Conservation (phyloP, 306 rosid species). For the Gastrolobium villosum region DNA sequence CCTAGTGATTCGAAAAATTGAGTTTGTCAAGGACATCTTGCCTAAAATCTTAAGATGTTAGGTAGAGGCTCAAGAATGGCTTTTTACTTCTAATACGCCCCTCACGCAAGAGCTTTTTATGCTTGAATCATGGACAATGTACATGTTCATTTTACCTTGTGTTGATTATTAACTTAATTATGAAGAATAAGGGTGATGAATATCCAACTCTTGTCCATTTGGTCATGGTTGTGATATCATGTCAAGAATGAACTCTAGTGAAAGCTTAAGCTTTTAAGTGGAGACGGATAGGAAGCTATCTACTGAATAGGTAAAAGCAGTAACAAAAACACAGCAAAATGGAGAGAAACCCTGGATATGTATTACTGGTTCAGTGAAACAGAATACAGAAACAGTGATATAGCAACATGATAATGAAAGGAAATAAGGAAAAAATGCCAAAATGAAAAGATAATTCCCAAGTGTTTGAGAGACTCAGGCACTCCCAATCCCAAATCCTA, state of each 20-base stretch:
- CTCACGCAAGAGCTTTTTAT: not conserved
- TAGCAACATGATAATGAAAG: too few relatives aligned
- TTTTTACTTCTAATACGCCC: not conserved
- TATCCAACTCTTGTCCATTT: constrained; percentile 1
- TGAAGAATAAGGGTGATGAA: not conserved
- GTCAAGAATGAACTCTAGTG: not conserved
- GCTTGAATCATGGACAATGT: not conserved
- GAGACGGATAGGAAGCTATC: not conserved
- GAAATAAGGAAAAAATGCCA: too few relatives aligned
- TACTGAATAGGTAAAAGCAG: too few relatives aligned
- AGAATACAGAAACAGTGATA: too few relatives aligned
- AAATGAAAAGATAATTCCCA: too few relatives aligned
- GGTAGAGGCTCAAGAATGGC: not conserved
- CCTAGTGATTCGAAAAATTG: not conserved
- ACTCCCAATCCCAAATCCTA: too few relatives aligned
- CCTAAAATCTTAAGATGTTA: constrained; percentile 12
- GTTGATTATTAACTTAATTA: not conserved
- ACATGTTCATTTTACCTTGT: not conserved
- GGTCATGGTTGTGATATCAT: not conserved
- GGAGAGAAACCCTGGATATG: too few relatives aligned
- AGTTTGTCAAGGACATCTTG: not conserved
- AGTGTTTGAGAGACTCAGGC: too few relatives aligned
- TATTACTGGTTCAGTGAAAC: too few relatives aligned
- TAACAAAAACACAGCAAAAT: too few relatives aligned
- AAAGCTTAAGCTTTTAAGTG: not conserved